Base-by-base conservation (phyloP, 495 filamentous ascomycete species). In the Emericellopsis terricola region DNA sequence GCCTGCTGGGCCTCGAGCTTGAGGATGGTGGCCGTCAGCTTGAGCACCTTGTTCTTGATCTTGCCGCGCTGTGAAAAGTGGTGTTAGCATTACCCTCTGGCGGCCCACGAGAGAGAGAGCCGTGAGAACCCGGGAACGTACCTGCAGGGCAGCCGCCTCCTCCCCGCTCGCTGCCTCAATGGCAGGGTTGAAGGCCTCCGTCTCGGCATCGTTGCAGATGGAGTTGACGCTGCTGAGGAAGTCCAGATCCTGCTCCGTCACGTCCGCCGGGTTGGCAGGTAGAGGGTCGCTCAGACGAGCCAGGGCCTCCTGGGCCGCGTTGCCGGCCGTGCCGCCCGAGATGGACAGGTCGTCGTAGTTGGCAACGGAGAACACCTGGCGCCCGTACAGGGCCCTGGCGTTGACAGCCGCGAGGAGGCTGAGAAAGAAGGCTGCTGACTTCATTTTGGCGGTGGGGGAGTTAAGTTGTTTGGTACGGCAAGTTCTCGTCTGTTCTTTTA, bases 41-140 rank as follows among this genome's bases (percentile, higher is more conserved):
- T 67, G 24, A 67, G 43, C 37, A 67, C 57, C 51, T 67, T 67
- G 51, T 67, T 67, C 56, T 63, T 63, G 36, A 65, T 67, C 49
- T 67, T 67, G 41, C 62, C 62, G 18, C 59, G 60, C n/a, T n/a
- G 11, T 29, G 28, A n/a, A n/a, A n/a, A n/a, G n/a, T 29, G 4
- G n/a, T 4, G 4, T 15, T 13, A 7, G 23, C 11, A 26, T 26
- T 26, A 26, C 7, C 23, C 23, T 26, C 23, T 26, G 6, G 7
- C 23, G 23, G 6, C 23, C 23, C 23, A 7, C 23, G 23, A 26
- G 23, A 7, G 6, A 7, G 6, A 7, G 7, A 26, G 7, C 7
- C 11, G 7, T 26, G 11, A 13, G 5, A 15, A 29, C 3, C 15
- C 4, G 28, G n/a, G 4, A n/a, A n/a, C n/a, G n/a, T n/a, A n/a